These are phyloP conservation scores for Claviceps pazoutovae DNA, from an alignment of 2,329 filamentous ascomycete genomes.

Conservation along the genomic window DNA sequence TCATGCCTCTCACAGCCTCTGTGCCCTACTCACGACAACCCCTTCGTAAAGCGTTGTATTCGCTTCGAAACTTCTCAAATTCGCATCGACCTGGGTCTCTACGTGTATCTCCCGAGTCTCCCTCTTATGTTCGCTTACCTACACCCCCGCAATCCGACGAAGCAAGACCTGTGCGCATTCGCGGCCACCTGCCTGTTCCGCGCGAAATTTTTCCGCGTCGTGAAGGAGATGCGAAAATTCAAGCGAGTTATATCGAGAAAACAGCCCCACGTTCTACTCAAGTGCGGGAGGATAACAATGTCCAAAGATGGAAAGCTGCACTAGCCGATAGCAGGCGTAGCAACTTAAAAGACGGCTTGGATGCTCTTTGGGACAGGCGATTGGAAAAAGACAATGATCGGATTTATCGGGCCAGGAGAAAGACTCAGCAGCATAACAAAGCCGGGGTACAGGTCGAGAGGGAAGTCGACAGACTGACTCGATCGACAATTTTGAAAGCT, in stretches of 20 bases:
- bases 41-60: slow-evolving; percentile 13
- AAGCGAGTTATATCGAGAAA: slow-evolving; percentile 43
- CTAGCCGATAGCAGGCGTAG: slow-evolving; percentile 59
- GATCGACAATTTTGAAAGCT: slow-evolving; percentile 45
- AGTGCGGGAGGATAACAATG: slow-evolving; percentile 21
- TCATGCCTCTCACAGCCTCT: slow-evolving; percentile 16
- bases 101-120: slow-evolving; percentile 70
- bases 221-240: slow-evolving; percentile 46
- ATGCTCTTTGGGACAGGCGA: slow-evolving; percentile 56
- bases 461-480: slow-evolving; percentile 64
- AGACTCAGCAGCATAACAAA: slow-evolving; percentile 31
- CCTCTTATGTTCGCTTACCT: slow-evolving; percentile 73
- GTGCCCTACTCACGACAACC: slow-evolving; percentile 14
- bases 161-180: slow-evolving; percentile 34
- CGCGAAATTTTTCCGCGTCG: slow-evolving; percentile 58
- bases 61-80: slow-evolving; percentile 20
- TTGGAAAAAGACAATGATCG: slow-evolving; percentile 24
- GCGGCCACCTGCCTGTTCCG: slow-evolving; percentile 73
- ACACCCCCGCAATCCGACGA: slow-evolving; percentile 56
- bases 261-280: slow-evolving; percentile 43
- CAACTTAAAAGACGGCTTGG: slow-evolving; percentile 59
- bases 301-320: slow-evolving; percentile 50
- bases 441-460: slow-evolving; percentile 51
- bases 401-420: slow-evolving; percentile 26
- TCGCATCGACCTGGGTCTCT: slow-evolving; percentile 27